Base-by-base conservation (phyloP, 1,284 basidiomycete genomes). In the Moniliophthora roreri region DNA sequence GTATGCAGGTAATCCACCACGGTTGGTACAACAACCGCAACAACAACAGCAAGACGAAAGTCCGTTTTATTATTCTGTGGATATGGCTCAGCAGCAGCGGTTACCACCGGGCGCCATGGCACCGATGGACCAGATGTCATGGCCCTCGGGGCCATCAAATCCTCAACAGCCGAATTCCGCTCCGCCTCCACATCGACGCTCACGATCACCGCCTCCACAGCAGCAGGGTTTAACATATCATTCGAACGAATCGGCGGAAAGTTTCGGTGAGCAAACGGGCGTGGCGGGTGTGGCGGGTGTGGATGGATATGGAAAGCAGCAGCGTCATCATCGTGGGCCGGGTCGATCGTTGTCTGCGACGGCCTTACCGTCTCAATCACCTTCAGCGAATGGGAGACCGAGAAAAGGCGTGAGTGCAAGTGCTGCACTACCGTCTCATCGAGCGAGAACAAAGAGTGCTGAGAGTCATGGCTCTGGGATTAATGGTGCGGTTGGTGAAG, bases 341-440 rank as follows among this genome's bases (percentile, higher is more conserved):
- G 69, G 70, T n/a, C 80, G 87, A 36, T 89, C 88, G 16, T 58
- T 85, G 51, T 89, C 86, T 3, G 87, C 87, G 13, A 86, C 79
- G 37, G 85, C 79, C 9, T 63, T 68, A 32, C 66, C 78, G 8
- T 70, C 78, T 13, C 57, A 69, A 24, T 67, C 69, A 20, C 59
- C 74, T n/a, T 68, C 71, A 21, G 39, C 63, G 42, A 86, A 87
- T 63, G 82, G 81, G 42, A 81, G 78, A 58, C 54, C 81, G 45
- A 79, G 84, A 61, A 90, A 90, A 66, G 81, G 78, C 10, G 65
- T 71, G 51, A 89, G 85, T 61, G 84, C 81, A n/a, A 79, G 84
- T 64, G 87, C 84, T 9, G 73, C 76, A 8, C 54, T 72, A 36
- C 69, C 76, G 50, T 62, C 66, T 18, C 59, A 51, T 35, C 70